Conservation (phyloP, 2,329 filamentous ascomycete genomes). For the Falciphora oryzae region DNA sequence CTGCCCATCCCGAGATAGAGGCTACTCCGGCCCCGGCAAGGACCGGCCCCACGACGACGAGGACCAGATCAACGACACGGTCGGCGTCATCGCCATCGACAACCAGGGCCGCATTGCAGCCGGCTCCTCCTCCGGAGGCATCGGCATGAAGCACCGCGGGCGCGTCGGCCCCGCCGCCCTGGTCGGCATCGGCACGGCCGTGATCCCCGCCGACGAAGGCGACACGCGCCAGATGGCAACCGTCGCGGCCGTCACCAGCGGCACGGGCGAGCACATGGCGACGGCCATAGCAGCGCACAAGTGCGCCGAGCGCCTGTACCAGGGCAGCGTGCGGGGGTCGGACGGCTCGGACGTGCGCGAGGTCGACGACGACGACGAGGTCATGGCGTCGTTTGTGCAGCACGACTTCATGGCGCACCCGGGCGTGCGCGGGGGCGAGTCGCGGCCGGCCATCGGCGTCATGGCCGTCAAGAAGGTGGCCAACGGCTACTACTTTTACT, state of each 20-base stretch:
- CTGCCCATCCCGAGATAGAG: not conserved
- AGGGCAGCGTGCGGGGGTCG: constrained; percentile 58
- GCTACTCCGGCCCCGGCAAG: not conserved
- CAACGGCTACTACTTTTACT: constrained; percentile 77
- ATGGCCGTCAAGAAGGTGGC: constrained; percentile 81
- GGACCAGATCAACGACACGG: constrained; percentile 78
- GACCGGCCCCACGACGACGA: constrained; percentile 32
- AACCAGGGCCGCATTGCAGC: constrained; percentile 81
- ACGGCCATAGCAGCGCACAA: constrained; percentile 86
- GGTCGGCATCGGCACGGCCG: constrained; percentile 83
- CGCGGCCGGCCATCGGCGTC: constrained; percentile 82
- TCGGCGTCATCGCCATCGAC: constrained; percentile 93
- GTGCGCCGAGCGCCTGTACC: constrained; percentile 80
- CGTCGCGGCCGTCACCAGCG: constrained; percentile 84
- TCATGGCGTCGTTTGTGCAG: constrained; percentile 69
- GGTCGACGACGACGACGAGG: constrained; percentile 69
- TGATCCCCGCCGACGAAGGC: constrained; percentile 69
- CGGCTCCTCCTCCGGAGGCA: constrained; percentile 92
- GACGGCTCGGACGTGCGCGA: constrained; percentile 48
- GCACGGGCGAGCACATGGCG: constrained; percentile 96
- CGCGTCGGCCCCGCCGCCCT: constrained; percentile 88
- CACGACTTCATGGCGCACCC: constrained; percentile 93
- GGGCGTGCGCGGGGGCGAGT: constrained; percentile 72
- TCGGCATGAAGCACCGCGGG: constrained; percentile 95
- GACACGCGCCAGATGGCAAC: constrained; percentile 48